Conservation (phyloP, 2,329 filamentous ascomycete species). For the Aspergillus sp. region DNA sequence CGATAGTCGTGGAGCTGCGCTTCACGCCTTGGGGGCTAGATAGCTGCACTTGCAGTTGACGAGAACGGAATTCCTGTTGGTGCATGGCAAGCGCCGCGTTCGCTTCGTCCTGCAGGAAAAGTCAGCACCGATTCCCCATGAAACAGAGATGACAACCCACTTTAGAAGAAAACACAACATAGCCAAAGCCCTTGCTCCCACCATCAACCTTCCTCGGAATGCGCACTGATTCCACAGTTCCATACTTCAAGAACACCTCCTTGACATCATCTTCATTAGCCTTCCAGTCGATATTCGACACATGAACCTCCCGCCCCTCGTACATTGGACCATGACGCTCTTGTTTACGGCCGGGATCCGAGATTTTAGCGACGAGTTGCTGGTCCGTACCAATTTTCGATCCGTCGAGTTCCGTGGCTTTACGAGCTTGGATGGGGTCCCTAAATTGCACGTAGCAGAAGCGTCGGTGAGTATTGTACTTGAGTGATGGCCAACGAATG, state of each 20-base stretch:
- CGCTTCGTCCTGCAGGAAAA: slow-evolving; percentile 49
- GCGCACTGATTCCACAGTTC: slow-evolving; percentile 64
- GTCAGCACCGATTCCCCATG: slow-evolving; percentile 6
- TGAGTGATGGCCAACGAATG: slow-evolving; percentile 84
- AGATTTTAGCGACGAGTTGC: slow-evolving; percentile 71
- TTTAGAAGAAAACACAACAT: slow-evolving; percentile 67
- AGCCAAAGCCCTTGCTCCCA: slow-evolving; percentile 69
- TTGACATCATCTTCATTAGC: slow-evolving; percentile 62
- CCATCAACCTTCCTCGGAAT: slow-evolving; percentile 63
- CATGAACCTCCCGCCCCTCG: slow-evolving; percentile 81
- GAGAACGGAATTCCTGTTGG: slow-evolving; percentile 61
- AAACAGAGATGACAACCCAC: slow-evolving; percentile 21
- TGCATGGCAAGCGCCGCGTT: slow-evolving; percentile 62
- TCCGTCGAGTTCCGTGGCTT: slow-evolving; percentile 67
- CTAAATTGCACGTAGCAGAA: slow-evolving; percentile 96
- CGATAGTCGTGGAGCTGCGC: slow-evolving; percentile 39
- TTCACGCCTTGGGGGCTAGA: slow-evolving; percentile 39
- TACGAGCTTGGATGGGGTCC: slow-evolving; percentile 58
- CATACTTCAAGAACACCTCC: slow-evolving; percentile 67
- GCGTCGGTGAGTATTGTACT: slow-evolving; percentile 77
- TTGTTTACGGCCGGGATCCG: slow-evolving; percentile 72
- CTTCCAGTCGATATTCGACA: slow-evolving; percentile 60
- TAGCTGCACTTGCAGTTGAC: slow-evolving; percentile 60
- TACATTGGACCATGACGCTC: slow-evolving; percentile 69
- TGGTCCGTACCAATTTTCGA: slow-evolving; percentile 61